Evolutionary conservation across 1,284 basidiomycete genomes (phyloP).

Genomic region (Austropuccinia psidii): DNA sequence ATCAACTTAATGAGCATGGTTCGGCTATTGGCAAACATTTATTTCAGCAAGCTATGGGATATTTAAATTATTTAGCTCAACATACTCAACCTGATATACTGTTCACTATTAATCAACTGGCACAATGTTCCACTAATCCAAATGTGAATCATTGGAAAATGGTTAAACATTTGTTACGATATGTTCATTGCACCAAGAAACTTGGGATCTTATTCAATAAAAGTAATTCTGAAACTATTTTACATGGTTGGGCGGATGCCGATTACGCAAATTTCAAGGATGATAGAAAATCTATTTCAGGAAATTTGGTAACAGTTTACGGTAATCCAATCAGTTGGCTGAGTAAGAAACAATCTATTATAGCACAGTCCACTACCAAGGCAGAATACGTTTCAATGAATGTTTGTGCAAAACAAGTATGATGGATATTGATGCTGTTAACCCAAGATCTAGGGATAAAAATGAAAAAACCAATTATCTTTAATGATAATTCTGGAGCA

Average conservation of each 20-base stretch:
- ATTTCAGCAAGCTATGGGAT: not conserved
- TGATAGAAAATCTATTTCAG: not conserved
- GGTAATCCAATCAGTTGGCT: not conserved
- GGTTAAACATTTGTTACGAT: not conserved
- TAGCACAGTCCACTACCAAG: too few species aligned
- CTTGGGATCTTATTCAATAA: not conserved
- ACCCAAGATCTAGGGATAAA: too few species aligned
- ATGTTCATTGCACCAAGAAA: not conserved
- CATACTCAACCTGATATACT: not conserved
- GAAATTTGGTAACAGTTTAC: not conserved
- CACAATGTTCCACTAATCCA: not conserved
- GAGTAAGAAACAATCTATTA: not conserved
- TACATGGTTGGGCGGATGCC: not conserved
- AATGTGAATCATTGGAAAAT: not conserved
- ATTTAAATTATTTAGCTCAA: not conserved
- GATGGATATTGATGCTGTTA: too few species aligned
- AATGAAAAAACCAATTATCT: too few species aligned
- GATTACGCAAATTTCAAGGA: not conserved
- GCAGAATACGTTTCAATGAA: too few species aligned
- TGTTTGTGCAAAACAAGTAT: too few species aligned
- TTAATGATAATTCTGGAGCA: too few species aligned
- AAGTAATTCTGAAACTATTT: not conserved
- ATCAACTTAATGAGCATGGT: not conserved
- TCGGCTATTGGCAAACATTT: not conserved
- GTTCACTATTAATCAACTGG: conserved; percentile 1